Percentiles rank a stretch among this genome's conserved stretches.
phyloP scores from a whole-genome alignment of 352 stramenopile species.

The Phytophthora hibernalis region DNA sequence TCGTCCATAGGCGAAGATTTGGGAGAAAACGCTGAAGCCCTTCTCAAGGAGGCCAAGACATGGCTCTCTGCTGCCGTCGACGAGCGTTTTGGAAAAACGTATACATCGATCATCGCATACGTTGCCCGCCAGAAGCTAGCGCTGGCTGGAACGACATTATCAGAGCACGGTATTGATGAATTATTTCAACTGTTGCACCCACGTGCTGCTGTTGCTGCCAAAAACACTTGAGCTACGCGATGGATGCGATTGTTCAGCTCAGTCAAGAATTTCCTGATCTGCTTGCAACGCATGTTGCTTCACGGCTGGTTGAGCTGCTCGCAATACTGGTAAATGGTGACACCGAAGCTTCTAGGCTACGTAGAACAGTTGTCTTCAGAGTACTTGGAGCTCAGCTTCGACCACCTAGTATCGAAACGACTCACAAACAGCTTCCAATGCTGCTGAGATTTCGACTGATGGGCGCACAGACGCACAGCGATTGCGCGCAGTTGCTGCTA shows the following conservation, averaged over 20 bases:
- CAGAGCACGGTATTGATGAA: conserved; percentile 24
- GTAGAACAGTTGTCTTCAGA: conserved; percentile 30
- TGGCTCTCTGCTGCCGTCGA: conserved; percentile 28
- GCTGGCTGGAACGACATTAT: background rate
- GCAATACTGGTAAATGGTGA: conserved; percentile 18
- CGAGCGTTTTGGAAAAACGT: conserved; percentile 33
- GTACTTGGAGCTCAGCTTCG: conserved; percentile 32
- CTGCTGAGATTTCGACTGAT: conserved; percentile 30
- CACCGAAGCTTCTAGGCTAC: conserved; percentile 1
- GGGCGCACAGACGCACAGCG: conserved; percentile 20
- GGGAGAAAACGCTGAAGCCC: conserved; percentile 18
- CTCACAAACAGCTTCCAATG: conserved; percentile 26
- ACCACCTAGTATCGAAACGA: conserved; percentile 16
- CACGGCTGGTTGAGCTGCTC: conserved; percentile 38
- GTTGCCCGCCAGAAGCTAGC: conserved; percentile 27
- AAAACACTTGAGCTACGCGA: conserved; percentile 27
- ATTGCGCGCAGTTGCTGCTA: conserved; percentile 36
- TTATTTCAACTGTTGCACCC: conserved; percentile 44
- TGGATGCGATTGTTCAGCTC: conserved; percentile 30
- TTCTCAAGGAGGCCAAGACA: conserved; percentile 25
- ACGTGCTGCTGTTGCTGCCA: conserved; percentile 22
- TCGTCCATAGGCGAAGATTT: conserved; percentile 15
- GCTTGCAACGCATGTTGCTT: conserved; percentile 18
- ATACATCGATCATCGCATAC: conserved; percentile 36
- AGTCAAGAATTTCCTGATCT: conserved; percentile 28